Evolutionary conservation across 1,284 basidiomycete genomes (phyloP).

Genomic region (Gymnopus androsaceus): DNA sequence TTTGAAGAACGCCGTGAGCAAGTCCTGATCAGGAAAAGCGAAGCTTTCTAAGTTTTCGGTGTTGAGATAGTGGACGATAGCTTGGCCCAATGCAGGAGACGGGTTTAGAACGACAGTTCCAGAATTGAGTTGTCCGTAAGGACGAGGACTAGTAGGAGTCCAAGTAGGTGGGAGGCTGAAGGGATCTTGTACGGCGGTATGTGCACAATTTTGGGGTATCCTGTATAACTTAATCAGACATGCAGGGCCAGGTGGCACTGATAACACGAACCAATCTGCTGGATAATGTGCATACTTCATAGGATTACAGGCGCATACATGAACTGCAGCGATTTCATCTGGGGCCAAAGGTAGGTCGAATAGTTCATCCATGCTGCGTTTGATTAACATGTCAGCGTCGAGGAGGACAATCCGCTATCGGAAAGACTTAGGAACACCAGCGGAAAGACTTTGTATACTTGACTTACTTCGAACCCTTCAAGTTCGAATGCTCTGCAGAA

Average conservation of each 20-base stretch:
- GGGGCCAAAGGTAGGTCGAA: conserved; percentile 68
- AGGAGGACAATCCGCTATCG: conserved; percentile 60
- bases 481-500: conserved; percentile 71
- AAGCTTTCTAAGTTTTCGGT: conserved; percentile 72
- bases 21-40: conserved; percentile 91
- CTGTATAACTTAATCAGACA: conserved; percentile 41
- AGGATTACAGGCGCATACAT: conserved; percentile 95
- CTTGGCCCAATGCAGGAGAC: conserved; percentile 52
- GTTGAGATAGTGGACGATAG: conserved; percentile 62
- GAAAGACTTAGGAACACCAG: not conserved
- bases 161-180: conserved; percentile 50
- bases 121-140: conserved; percentile 83
- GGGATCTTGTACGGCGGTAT: conserved; percentile 65
- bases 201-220: conserved; percentile 88
- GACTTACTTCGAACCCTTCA: conserved; percentile 69
- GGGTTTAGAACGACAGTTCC: conserved; percentile 90
- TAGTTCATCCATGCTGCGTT: conserved; percentile 90
- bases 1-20: conserved; percentile 79
- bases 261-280: conserved; percentile 69
- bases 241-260: conserved; percentile 8
- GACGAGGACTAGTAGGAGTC: conserved; percentile 58
- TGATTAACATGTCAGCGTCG: conserved; percentile 71
- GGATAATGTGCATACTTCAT: conserved; percentile 84
- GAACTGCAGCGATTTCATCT: conserved; percentile 82
- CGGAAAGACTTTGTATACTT: not conserved